A percentile compares a stretch with the other conserved stretches of the same genome.
Evolutionary conservation across 2,329 filamentous ascomycete species (phyloP).

Genomic region (Pseudopyricularia cyperi): DNA sequence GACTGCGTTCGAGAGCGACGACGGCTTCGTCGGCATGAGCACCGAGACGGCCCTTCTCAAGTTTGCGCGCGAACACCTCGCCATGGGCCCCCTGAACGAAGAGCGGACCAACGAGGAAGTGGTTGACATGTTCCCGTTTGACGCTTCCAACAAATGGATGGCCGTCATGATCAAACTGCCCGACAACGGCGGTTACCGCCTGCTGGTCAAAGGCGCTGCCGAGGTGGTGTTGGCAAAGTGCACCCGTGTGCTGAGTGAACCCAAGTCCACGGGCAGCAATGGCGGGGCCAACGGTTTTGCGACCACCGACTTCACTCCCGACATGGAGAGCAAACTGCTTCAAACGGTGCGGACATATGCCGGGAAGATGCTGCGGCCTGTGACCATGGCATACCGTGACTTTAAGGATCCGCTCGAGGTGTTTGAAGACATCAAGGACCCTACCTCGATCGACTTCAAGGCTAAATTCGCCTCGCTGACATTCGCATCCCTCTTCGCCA

Average conservation of each 20-base stretch:
- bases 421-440: conserved; percentile 51
- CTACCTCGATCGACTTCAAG: conserved; percentile 36
- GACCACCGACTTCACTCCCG: background rate
- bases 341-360: conserved; percentile 4
- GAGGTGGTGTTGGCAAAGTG: conserved; percentile 33
- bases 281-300: background rate
- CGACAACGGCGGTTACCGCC: conserved; percentile 33
- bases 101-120: conserved; percentile 47
- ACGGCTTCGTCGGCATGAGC: conserved; percentile 59
- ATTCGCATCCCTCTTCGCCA: conserved; percentile 54
- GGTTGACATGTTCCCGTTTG: conserved; percentile 25
- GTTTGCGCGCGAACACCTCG: conserved; percentile 54
- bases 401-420: conserved; percentile 45
- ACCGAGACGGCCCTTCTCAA: conserved; percentile 64
- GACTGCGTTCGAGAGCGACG: conserved; percentile 52
- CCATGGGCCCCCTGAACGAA: conserved; percentile 46
- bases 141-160: conserved; percentile 49
- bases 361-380: conserved; percentile 25
- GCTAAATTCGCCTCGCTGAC: conserved; percentile 49
- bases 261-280: background rate
- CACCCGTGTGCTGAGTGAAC: conserved; percentile 5
- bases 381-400: conserved; percentile 59
- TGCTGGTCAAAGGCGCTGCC: conserved; percentile 40
- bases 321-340: background rate
- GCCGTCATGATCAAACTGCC: conserved; percentile 45